Conservation (phyloP, 1,139 yeast genomes). For the Candida sp. region DNA sequence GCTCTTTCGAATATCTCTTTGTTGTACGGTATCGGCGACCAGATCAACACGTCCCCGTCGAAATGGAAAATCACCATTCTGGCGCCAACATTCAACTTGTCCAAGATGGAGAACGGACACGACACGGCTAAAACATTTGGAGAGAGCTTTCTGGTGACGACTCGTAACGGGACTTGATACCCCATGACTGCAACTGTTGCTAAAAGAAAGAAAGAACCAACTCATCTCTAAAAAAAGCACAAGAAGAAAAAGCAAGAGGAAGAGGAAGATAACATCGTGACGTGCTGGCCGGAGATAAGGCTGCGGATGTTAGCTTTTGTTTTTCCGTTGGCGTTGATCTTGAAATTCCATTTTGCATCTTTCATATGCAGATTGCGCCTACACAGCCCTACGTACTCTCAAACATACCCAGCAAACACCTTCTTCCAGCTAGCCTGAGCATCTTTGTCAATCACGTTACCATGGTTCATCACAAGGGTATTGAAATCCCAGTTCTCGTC, state of each 20-base stretch:
- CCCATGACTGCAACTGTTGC: constrained; percentile 2
- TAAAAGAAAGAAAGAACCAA: not conserved
- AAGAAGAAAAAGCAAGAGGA: not conserved
- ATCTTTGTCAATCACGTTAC: constrained; percentile 52
- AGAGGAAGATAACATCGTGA: not conserved
- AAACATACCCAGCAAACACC: constrained; percentile 3
- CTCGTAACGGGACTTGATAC: constrained; percentile 8
- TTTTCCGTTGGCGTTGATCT: too few relatives aligned
- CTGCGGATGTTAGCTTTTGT: too few relatives aligned
- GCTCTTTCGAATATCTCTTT: constrained; percentile 7
- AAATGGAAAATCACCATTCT: constrained; percentile 12
- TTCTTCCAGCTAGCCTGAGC: constrained; percentile 34
- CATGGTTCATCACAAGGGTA: constrained; percentile 58
- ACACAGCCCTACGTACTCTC: not conserved
- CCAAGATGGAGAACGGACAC: constrained; percentile 8
- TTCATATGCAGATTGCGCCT: too few relatives aligned
- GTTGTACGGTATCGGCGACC: constrained; percentile 12
- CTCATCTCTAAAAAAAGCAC: not conserved
- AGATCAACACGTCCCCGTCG: constrained; percentile 8
- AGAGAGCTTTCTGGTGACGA: constrained; percentile 6
- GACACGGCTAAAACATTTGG: constrained; percentile 10
- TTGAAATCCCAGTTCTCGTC: constrained; percentile 47
- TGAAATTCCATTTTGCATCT: too few relatives aligned
- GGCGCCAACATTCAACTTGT: constrained; percentile 9
- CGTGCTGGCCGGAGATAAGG: too few relatives aligned